phyloP scores from a whole-genome alignment of 352 stramenopile species.

The Pythium aristosporum region DNA sequence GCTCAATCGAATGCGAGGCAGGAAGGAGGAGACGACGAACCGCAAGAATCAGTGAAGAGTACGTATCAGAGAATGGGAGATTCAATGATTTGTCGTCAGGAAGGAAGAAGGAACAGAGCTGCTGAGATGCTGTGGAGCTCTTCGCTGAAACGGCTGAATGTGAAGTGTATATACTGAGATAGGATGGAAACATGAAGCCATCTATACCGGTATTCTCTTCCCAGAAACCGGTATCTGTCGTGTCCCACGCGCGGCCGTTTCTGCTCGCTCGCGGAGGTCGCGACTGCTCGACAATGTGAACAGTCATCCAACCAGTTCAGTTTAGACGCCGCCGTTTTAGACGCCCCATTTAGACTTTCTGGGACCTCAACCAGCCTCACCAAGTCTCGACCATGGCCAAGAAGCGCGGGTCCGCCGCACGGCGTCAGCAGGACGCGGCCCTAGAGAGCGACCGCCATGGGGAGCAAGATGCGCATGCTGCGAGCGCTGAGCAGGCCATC shows the following conservation, averaged over 20 bases:
- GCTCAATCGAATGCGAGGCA: too few relatives aligned
- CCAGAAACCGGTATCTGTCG: not conserved
- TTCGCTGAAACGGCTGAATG: too few relatives aligned
- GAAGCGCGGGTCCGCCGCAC: conserved; percentile 13
- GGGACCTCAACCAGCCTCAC: not conserved
- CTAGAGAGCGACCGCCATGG: not conserved
- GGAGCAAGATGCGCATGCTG: not conserved
- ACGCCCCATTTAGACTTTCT: not conserved
- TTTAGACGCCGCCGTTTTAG: conserved; percentile 2
- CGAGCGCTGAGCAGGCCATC: not conserved
- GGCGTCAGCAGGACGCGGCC: conserved; percentile 4
- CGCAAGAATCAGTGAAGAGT: too few relatives aligned
- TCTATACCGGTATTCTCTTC: conserved; percentile 1
- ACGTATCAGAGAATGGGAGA: too few relatives aligned
- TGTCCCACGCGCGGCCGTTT: conserved; percentile 19
- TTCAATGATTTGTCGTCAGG: too few relatives aligned
- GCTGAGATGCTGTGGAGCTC: too few relatives aligned
- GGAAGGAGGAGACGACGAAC: too few relatives aligned
- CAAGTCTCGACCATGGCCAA: conserved; percentile 8
- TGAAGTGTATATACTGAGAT: too few relatives aligned
- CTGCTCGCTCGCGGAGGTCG: not conserved
- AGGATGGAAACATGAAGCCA: too few relatives aligned
- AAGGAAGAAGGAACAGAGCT: too few relatives aligned
- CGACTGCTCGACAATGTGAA: conserved; percentile 2
- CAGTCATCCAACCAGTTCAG: not conserved